Conservation (phyloP, 768 basidiomycete species). For the Phylloporus sp. region DNA sequence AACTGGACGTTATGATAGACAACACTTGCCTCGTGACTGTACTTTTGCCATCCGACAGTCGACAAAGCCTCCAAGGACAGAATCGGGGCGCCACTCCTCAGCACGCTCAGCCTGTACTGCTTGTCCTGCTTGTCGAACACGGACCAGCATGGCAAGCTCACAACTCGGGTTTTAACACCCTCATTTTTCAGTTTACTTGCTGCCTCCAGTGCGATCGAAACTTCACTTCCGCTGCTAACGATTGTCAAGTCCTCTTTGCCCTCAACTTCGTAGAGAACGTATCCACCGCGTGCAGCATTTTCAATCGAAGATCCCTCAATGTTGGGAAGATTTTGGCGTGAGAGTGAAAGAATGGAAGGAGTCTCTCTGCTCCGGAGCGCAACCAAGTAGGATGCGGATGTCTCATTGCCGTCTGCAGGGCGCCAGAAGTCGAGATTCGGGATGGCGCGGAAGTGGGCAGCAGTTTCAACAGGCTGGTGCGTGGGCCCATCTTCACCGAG, state of each 20-base stretch:
- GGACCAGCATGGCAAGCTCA: conserved; percentile 87
- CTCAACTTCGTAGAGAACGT: conserved; percentile 79
- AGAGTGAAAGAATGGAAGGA: conserved; percentile 79
- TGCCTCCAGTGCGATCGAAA: conserved; percentile 82
- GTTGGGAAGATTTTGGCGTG: conserved; percentile 91
- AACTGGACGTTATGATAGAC: not conserved
- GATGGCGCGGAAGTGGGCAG: conserved; percentile 78
- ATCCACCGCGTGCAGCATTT: conserved; percentile 79
- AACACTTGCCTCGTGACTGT: conserved; percentile 70
- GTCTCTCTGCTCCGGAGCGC: conserved; percentile 72
- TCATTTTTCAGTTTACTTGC: conserved; percentile 72
- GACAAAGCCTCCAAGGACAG: conserved; percentile 83
- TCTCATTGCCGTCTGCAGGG: conserved; percentile 94
- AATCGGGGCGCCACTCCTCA: conserved; percentile 87
- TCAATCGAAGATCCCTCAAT: conserved; percentile 86
- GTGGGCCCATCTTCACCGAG: conserved; percentile 94
- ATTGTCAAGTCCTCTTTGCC: conserved; percentile 79
- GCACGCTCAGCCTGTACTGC: conserved; percentile 77
- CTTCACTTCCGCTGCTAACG: conserved; percentile 87
- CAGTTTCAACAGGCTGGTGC: conserved; percentile 92
- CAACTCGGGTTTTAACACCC: conserved; percentile 78
- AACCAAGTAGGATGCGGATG: conserved; percentile 85
- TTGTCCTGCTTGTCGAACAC: conserved; percentile 79
- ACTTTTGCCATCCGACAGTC: conserved; percentile 84
- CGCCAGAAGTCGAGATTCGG: conserved; percentile 94